Base-by-base conservation (phyloP, 108 stramenopile genomes). In the Cylindrotheca fusiformis region DNA sequence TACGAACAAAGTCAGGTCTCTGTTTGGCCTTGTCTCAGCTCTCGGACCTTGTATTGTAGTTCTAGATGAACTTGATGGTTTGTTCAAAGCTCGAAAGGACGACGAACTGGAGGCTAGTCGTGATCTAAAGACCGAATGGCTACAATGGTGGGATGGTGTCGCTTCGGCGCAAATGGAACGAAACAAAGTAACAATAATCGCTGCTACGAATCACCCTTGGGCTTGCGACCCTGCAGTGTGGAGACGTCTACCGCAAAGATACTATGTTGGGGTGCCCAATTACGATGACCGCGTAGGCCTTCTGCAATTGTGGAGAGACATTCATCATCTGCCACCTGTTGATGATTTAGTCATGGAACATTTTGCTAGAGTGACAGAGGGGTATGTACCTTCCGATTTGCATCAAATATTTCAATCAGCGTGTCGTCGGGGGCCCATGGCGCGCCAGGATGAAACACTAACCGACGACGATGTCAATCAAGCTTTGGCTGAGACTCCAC, bases 71-170 rank as follows among this genome's bases (percentile, higher is more conserved):
- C 48, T 99, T 22, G 98, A 99, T 64, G 93, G 95, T 19, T 65
- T 99, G 47, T 91, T 97, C 67, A 55, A 70, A n/a, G 67, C 53
- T 27, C 41, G 64, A 8, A 31, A 54, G 25, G 71, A 75, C 5
- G 82, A 93, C 18, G 95, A 96, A 66, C 88, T 96, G 58, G 96
- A 96, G 36, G 96, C 92, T 3, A 71, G 69, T 25, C 66, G 97
- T 2, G 89, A 98, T n/a, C 59, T 99, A 32, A 97, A 97, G 70
- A 96, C 93, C 21, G 99, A 99, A 79, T 96, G 97, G 63, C 64
- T 98, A 29, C 93, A 96, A 44, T 87, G 96, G 70, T 94, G 95
- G 88, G 97, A 98, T 73, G 98, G 84, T 24, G 44, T 85, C 21
- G 56, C 63, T 20, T 44, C 67, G 41, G 53, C 69, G 26, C 67